Percentiles rank a stretch among this genome's conserved stretches.
Evolutionary conservation across 495 filamentous ascomycete species (phyloP).

Genomic region (Haplographium delicatum): DNA sequence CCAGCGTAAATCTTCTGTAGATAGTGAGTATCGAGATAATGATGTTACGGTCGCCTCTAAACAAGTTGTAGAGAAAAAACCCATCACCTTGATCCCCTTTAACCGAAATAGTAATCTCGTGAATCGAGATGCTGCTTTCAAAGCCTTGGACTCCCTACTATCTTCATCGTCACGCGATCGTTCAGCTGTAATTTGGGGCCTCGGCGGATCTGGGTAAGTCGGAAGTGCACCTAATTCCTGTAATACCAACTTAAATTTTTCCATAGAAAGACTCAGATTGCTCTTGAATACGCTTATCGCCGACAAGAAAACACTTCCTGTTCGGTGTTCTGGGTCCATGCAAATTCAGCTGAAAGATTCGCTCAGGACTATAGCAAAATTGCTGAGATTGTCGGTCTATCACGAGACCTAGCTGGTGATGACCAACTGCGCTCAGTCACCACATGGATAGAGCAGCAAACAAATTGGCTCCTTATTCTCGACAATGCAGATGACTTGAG

Average conservation of each 20-base stretch:
- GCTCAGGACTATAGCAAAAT: constrained; percentile 10
- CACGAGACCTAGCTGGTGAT: constrained; percentile 16
- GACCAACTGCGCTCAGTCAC: constrained; percentile 8
- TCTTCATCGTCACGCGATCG: neutral
- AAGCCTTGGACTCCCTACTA: constrained; percentile 9
- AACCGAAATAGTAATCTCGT: constrained; percentile 8
- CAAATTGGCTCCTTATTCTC: constrained; percentile 18
- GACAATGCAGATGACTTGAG: constrained; percentile 13
- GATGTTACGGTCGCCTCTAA: neutral
- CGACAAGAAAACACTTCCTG: constrained; percentile 12
- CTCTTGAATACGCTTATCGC: constrained; percentile 20
- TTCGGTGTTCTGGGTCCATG: constrained; percentile 21
- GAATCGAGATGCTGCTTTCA: constrained; percentile 9
- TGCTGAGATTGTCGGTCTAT: constrained; percentile 4
- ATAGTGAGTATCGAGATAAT: constrained; percentile 1
- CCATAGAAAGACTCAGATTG: constrained; percentile 19
- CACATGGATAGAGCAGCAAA: constrained; percentile 16
- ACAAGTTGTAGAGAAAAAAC: constrained; percentile 6
- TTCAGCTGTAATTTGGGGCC: constrained; percentile 14
- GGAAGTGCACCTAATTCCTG: neutral
- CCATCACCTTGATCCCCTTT: constrained; percentile 14
- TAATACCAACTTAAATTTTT: neutral
- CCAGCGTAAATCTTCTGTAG: neutral
- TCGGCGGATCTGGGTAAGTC: constrained; percentile 19
- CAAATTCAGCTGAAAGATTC: constrained; percentile 12